phyloP scores from a whole-genome alignment of 305 asterid genomes.

The Vinca major region DNA sequence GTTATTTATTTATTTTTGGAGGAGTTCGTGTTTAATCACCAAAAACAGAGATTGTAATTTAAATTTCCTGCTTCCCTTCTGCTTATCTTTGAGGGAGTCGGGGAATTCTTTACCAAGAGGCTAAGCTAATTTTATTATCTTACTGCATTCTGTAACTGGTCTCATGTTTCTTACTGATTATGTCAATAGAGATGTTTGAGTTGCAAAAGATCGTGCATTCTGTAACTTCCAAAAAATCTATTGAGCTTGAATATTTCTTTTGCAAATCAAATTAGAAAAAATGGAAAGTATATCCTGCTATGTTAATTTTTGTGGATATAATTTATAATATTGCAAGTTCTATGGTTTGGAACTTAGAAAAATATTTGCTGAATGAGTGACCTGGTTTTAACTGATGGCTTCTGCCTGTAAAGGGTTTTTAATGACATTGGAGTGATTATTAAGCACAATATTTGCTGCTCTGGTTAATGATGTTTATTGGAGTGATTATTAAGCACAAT shows the following conservation, averaged over 20 bases:
- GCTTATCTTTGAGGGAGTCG: background rate
- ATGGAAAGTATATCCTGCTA: too few relatives aligned
- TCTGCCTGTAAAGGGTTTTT: too few relatives aligned
- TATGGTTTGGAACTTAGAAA: background rate
- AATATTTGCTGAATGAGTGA: background rate
- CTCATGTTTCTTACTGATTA: constrained; percentile 1
- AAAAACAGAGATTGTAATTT: too few relatives aligned
- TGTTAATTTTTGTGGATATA: background rate
- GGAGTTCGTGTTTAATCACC: too few relatives aligned
- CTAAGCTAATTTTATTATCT: background rate
- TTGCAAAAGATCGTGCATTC: background rate
- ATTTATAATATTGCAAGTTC: background rate
- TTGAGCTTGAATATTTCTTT: too few relatives aligned
- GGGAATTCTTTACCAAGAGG: background rate
- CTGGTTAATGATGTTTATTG: background rate
- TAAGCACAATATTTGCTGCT: background rate
- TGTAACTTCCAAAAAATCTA: background rate
- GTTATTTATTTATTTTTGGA: background rate
- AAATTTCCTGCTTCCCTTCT: background rate
- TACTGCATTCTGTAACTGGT: background rate
- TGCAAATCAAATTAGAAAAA: too few relatives aligned
- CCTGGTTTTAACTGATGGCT: background rate
- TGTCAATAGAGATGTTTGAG: background rate
- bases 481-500: background rate
- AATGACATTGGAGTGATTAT: background rate